Percentiles rank a stretch among this genome's conserved stretches.
Conservation (phyloP, 768 basidiomycete genomes). For the Boletellus sp. region DNA sequence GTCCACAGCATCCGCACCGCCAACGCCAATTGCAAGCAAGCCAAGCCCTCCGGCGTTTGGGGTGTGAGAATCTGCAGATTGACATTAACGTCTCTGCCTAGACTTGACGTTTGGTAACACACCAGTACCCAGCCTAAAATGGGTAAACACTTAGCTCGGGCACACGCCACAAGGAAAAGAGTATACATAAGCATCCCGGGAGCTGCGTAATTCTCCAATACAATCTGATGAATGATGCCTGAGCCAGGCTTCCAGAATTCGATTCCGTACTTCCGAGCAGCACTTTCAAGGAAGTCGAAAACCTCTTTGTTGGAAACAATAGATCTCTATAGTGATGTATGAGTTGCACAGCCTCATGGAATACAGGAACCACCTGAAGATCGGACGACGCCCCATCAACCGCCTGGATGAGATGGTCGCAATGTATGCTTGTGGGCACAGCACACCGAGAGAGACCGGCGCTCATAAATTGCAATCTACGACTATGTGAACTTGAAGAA, state of each 20-base stretch:
- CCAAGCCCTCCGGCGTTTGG: conserved; percentile 98
- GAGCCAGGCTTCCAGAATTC: conserved; percentile 96
- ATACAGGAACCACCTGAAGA: conserved; percentile 53
- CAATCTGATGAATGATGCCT: conserved; percentile 96
- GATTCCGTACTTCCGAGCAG: conserved; percentile 86
- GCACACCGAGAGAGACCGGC: conserved; percentile 81
- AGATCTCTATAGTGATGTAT: conserved; percentile 52
- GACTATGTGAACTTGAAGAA: conserved; percentile 7
- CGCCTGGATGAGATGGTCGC: conserved; percentile 97
- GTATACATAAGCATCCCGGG: conserved; percentile 88
- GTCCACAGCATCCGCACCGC: conserved; percentile 97
- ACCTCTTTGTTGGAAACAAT: conserved; percentile 91
- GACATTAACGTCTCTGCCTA: neutral
- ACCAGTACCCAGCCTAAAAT: conserved; percentile 77
- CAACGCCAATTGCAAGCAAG: conserved; percentile 96
- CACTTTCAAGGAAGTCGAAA: conserved; percentile 94
- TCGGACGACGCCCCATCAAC: conserved; percentile 84
- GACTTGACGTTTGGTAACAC: conserved; percentile 10
- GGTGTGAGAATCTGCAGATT: conserved; percentile 82
- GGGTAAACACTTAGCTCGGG: conserved; percentile 2
- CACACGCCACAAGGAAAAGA: conserved; percentile 3
- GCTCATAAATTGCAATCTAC: conserved; percentile 95
- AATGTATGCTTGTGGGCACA: conserved; percentile 92
- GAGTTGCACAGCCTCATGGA: neutral
- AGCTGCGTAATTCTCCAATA: conserved; percentile 95